Evolutionary conservation across 2,329 filamentous ascomycete species (phyloP).

Genomic region (Trichoderma afroharzianum): DNA sequence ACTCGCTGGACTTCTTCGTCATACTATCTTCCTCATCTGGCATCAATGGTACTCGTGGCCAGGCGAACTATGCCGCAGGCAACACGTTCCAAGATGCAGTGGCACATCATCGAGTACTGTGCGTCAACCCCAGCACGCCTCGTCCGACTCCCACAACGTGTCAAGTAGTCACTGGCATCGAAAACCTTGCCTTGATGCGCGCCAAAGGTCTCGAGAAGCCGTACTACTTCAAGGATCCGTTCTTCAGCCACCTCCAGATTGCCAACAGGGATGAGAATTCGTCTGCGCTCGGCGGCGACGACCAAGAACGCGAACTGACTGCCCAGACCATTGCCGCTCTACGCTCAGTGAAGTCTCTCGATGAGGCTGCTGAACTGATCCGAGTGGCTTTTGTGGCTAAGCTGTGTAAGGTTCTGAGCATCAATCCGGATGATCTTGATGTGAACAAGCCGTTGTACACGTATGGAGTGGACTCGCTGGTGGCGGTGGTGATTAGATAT

Average conservation of each 20-base stretch:
- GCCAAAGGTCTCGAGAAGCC: neutral
- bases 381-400: neutral
- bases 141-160: neutral
- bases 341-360: neutral
- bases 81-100: neutral
- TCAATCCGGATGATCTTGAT: neutral
- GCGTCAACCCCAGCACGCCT: neutral
- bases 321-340: neutral
- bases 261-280: neutral
- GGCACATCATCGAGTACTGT: neutral
- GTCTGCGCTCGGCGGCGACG: neutral
- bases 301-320: neutral
- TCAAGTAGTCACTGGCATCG: neutral
- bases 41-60: neutral
- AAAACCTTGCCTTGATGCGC: neutral
- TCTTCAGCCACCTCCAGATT: neutral
- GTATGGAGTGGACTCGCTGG: neutral
- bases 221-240: neutral
- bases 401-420: neutral
- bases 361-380: neutral
- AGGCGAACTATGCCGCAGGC: neutral
- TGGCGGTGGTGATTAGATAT: neutral
- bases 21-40: neutral
- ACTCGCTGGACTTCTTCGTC: neutral
- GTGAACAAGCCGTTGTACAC: neutral